These are phyloP conservation scores for Steccherinum ochraceum DNA, from an alignment of 768 basidiomycete species.

Conservation along the genomic window DNA sequence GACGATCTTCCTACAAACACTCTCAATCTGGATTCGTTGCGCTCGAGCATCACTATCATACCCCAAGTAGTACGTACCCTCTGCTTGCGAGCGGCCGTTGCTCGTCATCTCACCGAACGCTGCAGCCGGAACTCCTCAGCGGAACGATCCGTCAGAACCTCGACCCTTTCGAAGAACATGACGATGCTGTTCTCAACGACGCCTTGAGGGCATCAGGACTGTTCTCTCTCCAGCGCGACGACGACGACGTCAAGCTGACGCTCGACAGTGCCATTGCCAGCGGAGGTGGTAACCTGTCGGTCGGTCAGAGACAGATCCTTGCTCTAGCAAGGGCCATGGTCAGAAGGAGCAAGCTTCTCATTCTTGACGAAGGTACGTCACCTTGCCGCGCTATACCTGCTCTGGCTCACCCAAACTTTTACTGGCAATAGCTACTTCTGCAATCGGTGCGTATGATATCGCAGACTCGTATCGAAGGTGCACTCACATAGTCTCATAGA, in stretches of 20 bases:
- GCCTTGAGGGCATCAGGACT: slow-evolving; percentile 42
- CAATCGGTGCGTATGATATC: background rate
- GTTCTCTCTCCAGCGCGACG: slow-evolving; percentile 30
- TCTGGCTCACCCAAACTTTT: no score
- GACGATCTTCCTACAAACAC: slow-evolving; percentile 38
- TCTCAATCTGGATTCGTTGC: slow-evolving; percentile 46
- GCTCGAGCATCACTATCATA: slow-evolving; percentile 50
- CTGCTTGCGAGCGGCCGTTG: slow-evolving; percentile 12
- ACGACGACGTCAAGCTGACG: slow-evolving; percentile 29
- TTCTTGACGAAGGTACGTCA: slow-evolving; percentile 45
- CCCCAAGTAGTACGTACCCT: slow-evolving; percentile 39
- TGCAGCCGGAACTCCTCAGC: slow-evolving; percentile 41
- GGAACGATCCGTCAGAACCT: slow-evolving; percentile 51
- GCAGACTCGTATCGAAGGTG: background rate
- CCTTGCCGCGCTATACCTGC: no score
- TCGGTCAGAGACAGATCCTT: slow-evolving; percentile 54
- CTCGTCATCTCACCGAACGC: slow-evolving; percentile 43
- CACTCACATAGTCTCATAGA: slow-evolving; percentile 21
- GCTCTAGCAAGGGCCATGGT: no score
- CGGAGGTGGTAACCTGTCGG: slow-evolving; percentile 38
- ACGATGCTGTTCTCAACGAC: slow-evolving; percentile 44
- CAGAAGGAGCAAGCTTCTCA: slow-evolving; percentile 44
- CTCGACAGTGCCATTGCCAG: slow-evolving; percentile 37
- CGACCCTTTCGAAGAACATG: slow-evolving; percentile 49
- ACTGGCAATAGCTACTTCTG: no score